Evolutionary conservation across 176 grass and related monocot genomes (phyloP), one percentile per base, ranked within the genome.

Genomic region (Chloris gayana): DNA sequence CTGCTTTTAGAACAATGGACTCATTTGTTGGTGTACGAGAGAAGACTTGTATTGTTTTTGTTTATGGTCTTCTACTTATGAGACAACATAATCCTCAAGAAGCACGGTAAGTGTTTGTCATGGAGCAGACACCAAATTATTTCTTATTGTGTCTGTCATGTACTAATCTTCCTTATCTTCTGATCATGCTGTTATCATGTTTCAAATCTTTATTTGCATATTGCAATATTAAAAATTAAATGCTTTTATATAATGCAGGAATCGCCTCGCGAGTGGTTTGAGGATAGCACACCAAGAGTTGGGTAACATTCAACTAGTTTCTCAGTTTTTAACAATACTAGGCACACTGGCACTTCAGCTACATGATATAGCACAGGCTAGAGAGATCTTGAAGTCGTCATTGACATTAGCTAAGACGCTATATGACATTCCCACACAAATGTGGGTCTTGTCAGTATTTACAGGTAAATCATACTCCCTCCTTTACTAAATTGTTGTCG

Each of bases 301-400:
- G 74, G 90, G 95, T 75, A 98, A 98, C 76, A 98, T 98, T 67
- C 90, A 98, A 79, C 87, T 98, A 73, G 95, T 98, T 91, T 98
- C 95, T 69, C 95, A 98, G 79, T 98, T 93, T 85, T 77, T 98
- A 80, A 98, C 95, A 60, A 91, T 98, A 68, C 77, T 98, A 45
- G 95, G 95, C 57, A 95, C 95, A 31, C 75, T 98, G 79, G 95
- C 95, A 41, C 88, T 98, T 85, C 95, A 98, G 63, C 84, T 98
- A 73, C 95, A 93, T 67, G 95, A 98, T 26, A 87, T 70, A 59
- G 92, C 77, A 79, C 95, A 98, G 53, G 92, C 92, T 82, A 92
- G 90, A 87, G 95, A 98, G 84, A 98, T 98, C 72, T 79, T 98
- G 49, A 98, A 98, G 81, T 98, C 95, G 49, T 87, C 95, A 1